These are phyloP conservation scores for Ichthyophonus hoferi DNA, from an alignment of 208 protist species.

Conservation along the genomic window DNA sequence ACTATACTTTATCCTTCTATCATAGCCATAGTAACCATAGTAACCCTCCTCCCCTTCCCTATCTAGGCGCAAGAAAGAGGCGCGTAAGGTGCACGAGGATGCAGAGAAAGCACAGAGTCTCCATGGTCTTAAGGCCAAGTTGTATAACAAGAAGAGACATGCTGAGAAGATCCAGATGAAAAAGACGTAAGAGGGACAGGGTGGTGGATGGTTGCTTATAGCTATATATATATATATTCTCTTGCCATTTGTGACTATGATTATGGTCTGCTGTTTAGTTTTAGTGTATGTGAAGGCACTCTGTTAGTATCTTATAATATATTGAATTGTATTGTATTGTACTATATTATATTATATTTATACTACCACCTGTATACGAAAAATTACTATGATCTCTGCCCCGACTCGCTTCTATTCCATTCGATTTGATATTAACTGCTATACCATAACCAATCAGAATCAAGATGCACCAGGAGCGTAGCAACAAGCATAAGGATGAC, in stretches of 20 bases:
- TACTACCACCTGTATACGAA: no score
- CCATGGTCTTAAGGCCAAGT: constrained; percentile 95
- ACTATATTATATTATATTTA: no score
- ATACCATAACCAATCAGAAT: constrained; percentile 76
- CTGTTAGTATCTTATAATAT: not conserved
- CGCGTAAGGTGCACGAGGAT: constrained; percentile 83
- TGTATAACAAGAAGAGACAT: constrained; percentile 93
- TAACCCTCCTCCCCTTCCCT: not conserved
- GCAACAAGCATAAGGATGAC: constrained; percentile 83
- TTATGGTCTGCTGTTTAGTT: no score
- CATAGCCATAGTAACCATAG: no score
- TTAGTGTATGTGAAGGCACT: not conserved
- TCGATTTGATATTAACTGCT: no score
- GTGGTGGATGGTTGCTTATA: no score
- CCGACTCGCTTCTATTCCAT: no score
- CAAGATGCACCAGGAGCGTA: constrained; percentile 88
- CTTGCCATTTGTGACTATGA: no score
- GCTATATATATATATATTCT: no score
- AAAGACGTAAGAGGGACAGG: constrained; percentile 90
- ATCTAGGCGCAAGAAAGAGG: constrained; percentile 90
- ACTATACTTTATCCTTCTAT: no score
- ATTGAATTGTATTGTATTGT: no score
- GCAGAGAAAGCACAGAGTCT: constrained; percentile 87
- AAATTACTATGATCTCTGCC: no score
- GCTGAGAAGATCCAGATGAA: constrained; percentile 98